These are phyloP conservation scores for Nakazawaea pomicola DNA, from an alignment of 805 yeast genomes.

Conservation along the genomic window DNA sequence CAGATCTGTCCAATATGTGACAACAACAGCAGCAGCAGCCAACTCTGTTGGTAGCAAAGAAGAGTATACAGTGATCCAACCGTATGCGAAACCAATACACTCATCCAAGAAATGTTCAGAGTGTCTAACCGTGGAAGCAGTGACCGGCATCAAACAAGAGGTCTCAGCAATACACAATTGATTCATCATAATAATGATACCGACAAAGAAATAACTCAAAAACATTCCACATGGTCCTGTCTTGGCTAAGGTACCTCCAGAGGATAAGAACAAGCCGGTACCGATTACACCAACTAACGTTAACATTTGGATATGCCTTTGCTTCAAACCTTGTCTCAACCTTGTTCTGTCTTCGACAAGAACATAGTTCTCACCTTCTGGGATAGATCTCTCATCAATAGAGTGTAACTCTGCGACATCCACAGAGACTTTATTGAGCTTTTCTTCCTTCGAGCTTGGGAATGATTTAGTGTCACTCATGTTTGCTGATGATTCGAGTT, in stretches of 20 bases:
- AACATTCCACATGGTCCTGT: constrained; percentile 33
- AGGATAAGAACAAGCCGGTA: constrained; percentile 32
- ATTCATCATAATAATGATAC: constrained; percentile 27
- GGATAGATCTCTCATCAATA: neutral
- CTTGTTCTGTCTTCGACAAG: constrained; percentile 11
- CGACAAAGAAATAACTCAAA: constrained; percentile 28
- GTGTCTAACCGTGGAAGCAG: constrained; percentile 31
- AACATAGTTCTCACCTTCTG: constrained; percentile 12
- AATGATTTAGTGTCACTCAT: constrained; percentile 4
- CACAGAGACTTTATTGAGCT: constrained; percentile 7
- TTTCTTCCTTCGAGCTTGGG: constrained; percentile 7
- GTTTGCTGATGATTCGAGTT: neutral
- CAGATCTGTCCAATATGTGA: constrained; percentile 40
- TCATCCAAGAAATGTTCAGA: constrained; percentile 34
- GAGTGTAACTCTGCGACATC: constrained; percentile 11
- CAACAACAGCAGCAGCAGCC: constrained; percentile 41
- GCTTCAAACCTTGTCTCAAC: constrained; percentile 24
- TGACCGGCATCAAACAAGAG: constrained; percentile 32
- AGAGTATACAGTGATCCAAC: constrained; percentile 36
- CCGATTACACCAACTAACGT: constrained; percentile 39
- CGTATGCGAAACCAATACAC: constrained; percentile 30
- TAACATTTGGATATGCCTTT: constrained; percentile 34
- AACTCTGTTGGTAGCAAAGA: constrained; percentile 47
- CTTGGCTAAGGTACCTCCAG: constrained; percentile 27
- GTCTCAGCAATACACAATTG: constrained; percentile 31